A percentile compares a stretch with the other conserved stretches of the same genome.
These are phyloP conservation scores for Jacaranda mimosifolia DNA, from an alignment of 257 asterid species.

Conservation along the genomic window DNA sequence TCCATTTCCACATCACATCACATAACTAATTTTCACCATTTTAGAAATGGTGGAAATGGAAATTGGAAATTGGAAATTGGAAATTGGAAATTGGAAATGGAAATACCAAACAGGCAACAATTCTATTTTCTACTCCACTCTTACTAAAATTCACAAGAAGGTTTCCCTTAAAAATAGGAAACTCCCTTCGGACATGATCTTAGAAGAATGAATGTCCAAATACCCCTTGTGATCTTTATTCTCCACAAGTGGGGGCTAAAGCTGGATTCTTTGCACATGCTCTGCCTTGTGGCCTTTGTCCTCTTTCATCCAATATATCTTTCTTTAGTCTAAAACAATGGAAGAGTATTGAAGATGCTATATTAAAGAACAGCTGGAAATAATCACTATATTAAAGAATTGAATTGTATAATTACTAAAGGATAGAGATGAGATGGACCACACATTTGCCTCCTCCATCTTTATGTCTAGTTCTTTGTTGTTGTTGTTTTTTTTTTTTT, in stretches of 20 bases:
- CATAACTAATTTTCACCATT: too few species aligned
- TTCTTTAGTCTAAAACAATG: background rate
- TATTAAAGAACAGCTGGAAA: too few species aligned
- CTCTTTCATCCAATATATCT: background rate
- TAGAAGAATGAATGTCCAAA: background rate
- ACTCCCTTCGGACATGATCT: background rate
- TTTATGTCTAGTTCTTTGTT: background rate
- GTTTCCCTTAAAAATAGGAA: background rate
- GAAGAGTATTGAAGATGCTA: background rate
- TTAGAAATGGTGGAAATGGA: too few species aligned
- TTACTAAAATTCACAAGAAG: background rate
- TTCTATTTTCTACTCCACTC: background rate
- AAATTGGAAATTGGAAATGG: too few species aligned
- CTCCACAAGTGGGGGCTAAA: background rate
- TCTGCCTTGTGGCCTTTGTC: background rate
- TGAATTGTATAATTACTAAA: background rate
- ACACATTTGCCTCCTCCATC: background rate
- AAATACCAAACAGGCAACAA: too few species aligned
- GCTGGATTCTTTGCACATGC: background rate
- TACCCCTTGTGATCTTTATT: background rate
- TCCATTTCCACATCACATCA: too few species aligned
- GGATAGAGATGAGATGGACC: background rate
- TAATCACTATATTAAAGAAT: background rate
- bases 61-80: too few species aligned
- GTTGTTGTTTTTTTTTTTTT: too few species aligned